Conservation (phyloP, 306 rosid species). For the Luffa aegyptiaca region DNA sequence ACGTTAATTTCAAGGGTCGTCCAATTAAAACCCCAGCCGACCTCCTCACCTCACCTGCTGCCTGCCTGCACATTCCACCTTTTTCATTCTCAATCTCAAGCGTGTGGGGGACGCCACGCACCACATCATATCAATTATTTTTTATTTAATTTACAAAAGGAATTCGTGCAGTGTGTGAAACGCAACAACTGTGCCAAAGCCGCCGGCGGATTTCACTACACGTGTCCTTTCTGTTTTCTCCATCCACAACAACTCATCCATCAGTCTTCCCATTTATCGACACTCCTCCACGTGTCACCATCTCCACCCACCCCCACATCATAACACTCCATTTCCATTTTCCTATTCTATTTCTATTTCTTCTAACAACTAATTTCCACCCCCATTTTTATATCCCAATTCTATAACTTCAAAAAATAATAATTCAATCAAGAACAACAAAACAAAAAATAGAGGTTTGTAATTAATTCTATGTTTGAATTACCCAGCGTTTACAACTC, state of each 20-base stretch:
- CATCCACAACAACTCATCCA: neutral
- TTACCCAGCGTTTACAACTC: conserved; percentile 6
- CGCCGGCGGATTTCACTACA: neutral
- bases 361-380: too few relatives aligned
- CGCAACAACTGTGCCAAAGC: neutral
- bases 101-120: neutral
- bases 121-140: neutral
- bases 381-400: too few relatives aligned
- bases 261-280: neutral
- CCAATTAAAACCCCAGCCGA: neutral
- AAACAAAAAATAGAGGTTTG: too few relatives aligned
- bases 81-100: neutral
- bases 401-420: too few relatives aligned
- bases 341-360: too few relatives aligned
- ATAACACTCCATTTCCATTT: neutral
- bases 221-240: neutral
- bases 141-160: too few relatives aligned
- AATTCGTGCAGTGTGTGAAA: neutral
- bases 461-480: too few relatives aligned
- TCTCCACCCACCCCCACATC: too few relatives aligned
- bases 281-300: conserved; percentile 1
- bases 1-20: neutral
- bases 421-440: too few relatives aligned
- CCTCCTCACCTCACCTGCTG: neutral
- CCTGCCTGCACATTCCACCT: neutral